Percentiles rank a stretch among this genome's conserved stretches.
Conservation (phyloP, 768 basidiomycete genomes). For the Boletus pseudo-olivaceus region DNA sequence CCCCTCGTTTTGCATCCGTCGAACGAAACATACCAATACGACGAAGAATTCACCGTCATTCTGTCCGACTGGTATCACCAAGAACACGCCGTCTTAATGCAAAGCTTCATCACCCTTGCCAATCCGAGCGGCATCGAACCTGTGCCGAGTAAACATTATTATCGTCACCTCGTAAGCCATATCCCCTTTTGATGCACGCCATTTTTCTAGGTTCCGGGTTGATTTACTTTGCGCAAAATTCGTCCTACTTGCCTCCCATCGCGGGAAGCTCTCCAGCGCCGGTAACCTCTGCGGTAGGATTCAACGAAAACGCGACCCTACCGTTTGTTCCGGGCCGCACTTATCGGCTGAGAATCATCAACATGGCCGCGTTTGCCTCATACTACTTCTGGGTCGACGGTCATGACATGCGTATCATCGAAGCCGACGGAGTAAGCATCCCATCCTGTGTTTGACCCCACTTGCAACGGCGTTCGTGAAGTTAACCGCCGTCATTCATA, state of each 20-base stretch:
- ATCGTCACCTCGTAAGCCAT: neutral
- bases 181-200: neutral
- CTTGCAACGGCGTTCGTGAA: neutral
- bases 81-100: constrained; percentile 58
- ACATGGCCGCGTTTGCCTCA: constrained; percentile 68
- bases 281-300: constrained; percentile 62
- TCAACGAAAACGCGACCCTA: constrained; percentile 84
- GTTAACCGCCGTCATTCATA: neutral
- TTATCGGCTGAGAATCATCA: constrained; percentile 85
- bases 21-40: constrained; percentile 68
- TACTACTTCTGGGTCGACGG: constrained; percentile 92
- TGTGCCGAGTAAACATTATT: constrained; percentile 58
- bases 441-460: neutral
- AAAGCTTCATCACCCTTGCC: constrained; percentile 62
- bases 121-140: constrained; percentile 89
- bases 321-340: constrained; percentile 83
- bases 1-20: constrained; percentile 75
- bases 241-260: constrained; percentile 62
- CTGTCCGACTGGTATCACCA: constrained; percentile 93
- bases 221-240: constrained; percentile 81
- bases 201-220: constrained; percentile 60
- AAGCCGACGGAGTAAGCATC: constrained; percentile 71
- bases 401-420: constrained; percentile 80
- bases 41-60: constrained; percentile 86
- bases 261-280: constrained; percentile 42